Conservation (phyloP, 2,329 filamentous ascomycete species). For the Paraphoma chrysanthemicola region DNA sequence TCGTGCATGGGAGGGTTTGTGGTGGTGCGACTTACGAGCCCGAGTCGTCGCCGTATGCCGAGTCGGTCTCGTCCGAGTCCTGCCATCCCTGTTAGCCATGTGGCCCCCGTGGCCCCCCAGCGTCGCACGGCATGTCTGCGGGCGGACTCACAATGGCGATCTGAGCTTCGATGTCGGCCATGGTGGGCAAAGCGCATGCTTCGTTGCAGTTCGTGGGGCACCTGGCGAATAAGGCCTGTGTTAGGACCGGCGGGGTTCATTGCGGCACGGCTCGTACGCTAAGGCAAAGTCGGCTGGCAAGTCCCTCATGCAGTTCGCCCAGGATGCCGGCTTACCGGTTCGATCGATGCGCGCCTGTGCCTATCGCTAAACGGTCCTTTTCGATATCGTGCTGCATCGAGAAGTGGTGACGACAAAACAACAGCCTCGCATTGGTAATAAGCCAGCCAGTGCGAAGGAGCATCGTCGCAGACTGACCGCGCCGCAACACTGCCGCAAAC, state of each 20-base stretch:
- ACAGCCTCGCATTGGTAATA: no score
- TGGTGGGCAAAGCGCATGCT: slow-evolving; percentile 4
- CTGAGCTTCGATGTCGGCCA: slow-evolving; percentile 24
- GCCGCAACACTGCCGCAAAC: background rate
- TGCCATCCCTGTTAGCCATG: slow-evolving; percentile 7
- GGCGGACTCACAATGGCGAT: slow-evolving; percentile 19
- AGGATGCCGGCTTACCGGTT: background rate
- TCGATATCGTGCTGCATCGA: no score
- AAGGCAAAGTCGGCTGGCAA: background rate
- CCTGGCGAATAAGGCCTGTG: background rate
- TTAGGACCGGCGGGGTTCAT: background rate
- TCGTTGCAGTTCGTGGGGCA: background rate
- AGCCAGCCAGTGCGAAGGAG: no score
- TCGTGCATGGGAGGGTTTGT: background rate
- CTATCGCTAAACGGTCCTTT: no score
- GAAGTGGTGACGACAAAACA: no score
- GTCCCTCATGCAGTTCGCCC: background rate
- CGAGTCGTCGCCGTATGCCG: slow-evolving; percentile 25
- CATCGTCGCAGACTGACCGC: no score
- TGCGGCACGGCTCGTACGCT: background rate
- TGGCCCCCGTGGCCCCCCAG: background rate
- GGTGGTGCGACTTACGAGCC: slow-evolving; percentile 16
- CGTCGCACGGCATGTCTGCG: no score
- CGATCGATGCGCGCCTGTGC: background rate
- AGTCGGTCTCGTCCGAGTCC: slow-evolving; percentile 25